Evolutionary conservation across 495 filamentous ascomycete species (phyloP).

Genomic region (Aspergillus homomorphus): DNA sequence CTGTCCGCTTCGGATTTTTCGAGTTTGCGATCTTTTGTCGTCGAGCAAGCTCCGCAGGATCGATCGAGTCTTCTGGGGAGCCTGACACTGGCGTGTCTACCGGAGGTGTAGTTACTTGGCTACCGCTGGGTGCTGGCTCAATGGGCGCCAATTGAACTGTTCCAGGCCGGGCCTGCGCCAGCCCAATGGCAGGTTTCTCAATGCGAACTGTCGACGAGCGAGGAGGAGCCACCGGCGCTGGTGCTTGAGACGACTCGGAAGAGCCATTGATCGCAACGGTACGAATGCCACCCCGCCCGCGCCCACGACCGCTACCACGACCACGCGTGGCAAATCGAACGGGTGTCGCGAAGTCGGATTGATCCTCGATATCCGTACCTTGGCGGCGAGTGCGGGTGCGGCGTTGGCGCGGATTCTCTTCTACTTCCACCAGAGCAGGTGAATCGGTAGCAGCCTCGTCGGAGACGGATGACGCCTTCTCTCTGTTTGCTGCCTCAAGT

Average conservation of each 20-base stretch:
- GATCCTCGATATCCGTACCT: conserved; percentile 24
- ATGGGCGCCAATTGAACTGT: conserved; percentile 21
- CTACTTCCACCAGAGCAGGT: conserved; percentile 29
- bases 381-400: conserved; percentile 34
- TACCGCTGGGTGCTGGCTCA: conserved; percentile 22
- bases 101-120: conserved; percentile 4
- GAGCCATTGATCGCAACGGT: conserved; percentile 18
- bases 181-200: conserved; percentile 1
- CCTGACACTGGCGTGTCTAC: conserved; percentile 4
- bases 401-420: conserved; percentile 34
- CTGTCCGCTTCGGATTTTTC: conserved; percentile 48
- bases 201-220: conserved; percentile 3
- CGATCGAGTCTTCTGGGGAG: conserved; percentile 21
- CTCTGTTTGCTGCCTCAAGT: conserved; percentile 30
- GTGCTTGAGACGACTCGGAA: conserved; percentile 21
- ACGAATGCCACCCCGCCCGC: conserved; percentile 50
- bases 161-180: conserved; percentile 16
- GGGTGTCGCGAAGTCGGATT: conserved; percentile 14
- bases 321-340: conserved; percentile 38
- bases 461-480: conserved; percentile 20
- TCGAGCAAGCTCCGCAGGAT: conserved; percentile 34
- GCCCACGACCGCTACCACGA: conserved; percentile 48
- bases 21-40: conserved; percentile 43
- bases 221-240: conserved; percentile 10
- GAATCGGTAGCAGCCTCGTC: conserved; percentile 28